Evolutionary conservation across 2,329 filamentous ascomycete species (phyloP), one percentile per base, ranked within the genome.

Genomic region (Ustulina deusta): DNA sequence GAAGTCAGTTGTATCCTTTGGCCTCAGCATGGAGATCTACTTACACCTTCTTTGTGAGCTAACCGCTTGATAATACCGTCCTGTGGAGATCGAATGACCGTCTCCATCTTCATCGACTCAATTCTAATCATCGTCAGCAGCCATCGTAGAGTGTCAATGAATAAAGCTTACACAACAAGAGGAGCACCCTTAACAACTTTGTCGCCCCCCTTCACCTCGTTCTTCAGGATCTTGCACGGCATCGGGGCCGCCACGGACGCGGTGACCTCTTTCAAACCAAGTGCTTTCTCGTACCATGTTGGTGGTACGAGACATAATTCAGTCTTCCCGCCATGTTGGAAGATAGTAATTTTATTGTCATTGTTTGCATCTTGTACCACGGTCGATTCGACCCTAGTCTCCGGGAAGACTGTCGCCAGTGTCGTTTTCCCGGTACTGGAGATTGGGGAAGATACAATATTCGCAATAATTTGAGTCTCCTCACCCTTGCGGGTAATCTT

Each of bases 161-260:
- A 22, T 27, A 5, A 6, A 9, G 84, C 88, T 85, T 79, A 90
- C 83, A 98, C 94, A 13, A 98, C 93, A 65, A 99, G 82, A 6
- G 93, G 89, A 65, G 95, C 90, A 52, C 95, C 94, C 82, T 95
- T 97, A 77, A 90, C 89, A 17, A 99, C 96, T 54, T 81, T 81
- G 71, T 97, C 89, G 0, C 96, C 96, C 73, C 93, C 93, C 32
- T 86, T 82, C 0, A 97, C 93, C 79, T 97, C 93, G 55, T 97
- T 96, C 72, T 93, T 89, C 69, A 99, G 82, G 29, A 99, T 91
- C 82, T 98, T 98, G 82, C 96, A 98, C 1, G 96, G 96, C 96
- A 99, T 99, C 0, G 96, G 96, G 25, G 96, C 93, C 27, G 93
- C 85, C 1, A 98, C 93, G 61, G 91, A 96, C 67, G 95, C 94